Conservation (phyloP, 768 basidiomycete species). For the Collybia mongolica region DNA sequence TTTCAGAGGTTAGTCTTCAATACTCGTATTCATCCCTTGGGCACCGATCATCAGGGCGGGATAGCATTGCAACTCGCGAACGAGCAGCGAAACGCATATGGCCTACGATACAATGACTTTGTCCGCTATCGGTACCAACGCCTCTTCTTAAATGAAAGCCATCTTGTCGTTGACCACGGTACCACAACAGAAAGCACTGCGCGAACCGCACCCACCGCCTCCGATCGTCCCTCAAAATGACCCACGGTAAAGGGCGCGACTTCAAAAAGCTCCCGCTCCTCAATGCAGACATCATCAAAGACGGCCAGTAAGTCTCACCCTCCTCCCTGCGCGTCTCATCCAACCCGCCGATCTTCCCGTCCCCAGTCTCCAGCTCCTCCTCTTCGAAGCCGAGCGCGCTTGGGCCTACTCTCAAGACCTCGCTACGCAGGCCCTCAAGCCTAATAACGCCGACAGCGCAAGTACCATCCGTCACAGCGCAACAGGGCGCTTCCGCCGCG, state of each 20-base stretch:
- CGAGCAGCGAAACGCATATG: constrained; percentile 88
- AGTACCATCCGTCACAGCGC: constrained; percentile 67
- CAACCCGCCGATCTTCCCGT: constrained; percentile 7
- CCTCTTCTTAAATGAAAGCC: neutral
- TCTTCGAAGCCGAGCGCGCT: constrained; percentile 90
- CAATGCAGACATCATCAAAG: constrained; percentile 67
- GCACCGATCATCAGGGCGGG: neutral
- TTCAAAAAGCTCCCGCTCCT: constrained; percentile 82
- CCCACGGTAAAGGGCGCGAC: constrained; percentile 85
- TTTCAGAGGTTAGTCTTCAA: constrained; percentile 33
- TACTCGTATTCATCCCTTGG: neutral
- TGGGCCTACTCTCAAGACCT: constrained; percentile 91
- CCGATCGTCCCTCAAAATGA: constrained; percentile 79
- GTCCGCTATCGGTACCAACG: constrained; percentile 70
- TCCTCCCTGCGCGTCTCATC: neutral
- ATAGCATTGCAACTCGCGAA: constrained; percentile 82
- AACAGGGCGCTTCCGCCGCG: constrained; percentile 78
- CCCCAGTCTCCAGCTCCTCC: constrained; percentile 72
- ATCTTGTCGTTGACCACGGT: neutral
- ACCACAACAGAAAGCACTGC: constrained; percentile 76
- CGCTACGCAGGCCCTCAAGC: constrained; percentile 44
- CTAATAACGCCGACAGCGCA: constrained; percentile 49
- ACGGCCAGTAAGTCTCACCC: constrained; percentile 69
- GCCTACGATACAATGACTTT: constrained; percentile 88
- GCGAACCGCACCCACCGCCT: constrained; percentile 87